phyloP scores from a whole-genome alignment of 169 alveolate species.

The Perkinsus olseni region DNA sequence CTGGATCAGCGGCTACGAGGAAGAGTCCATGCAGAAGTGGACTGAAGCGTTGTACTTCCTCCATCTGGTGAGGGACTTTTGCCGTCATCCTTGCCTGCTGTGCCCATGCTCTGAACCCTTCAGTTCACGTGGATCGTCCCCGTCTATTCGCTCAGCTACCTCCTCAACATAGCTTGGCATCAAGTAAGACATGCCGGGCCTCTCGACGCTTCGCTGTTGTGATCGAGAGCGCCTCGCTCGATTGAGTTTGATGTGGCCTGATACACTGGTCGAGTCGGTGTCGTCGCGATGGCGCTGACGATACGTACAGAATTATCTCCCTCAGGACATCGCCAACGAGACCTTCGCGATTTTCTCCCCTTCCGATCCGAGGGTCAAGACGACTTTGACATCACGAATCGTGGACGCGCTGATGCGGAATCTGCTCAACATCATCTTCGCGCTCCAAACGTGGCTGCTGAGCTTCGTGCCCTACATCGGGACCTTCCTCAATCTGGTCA shows the following conservation, averaged over 20 bases:
- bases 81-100: neutral
- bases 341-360: neutral
- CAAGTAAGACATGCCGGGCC: neutral
- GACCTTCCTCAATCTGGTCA: neutral
- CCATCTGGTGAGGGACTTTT: neutral
- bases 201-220: neutral
- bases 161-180: neutral
- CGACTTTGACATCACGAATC: neutral
- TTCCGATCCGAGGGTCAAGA: neutral
- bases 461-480: slow-evolving; percentile 8
- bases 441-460: neutral
- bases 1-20: neutral
- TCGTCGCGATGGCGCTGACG: neutral
- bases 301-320: neutral
- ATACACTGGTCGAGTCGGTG: too few species aligned
- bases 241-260: too few species aligned
- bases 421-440: slow-evolving; percentile 1
- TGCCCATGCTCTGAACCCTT: neutral
- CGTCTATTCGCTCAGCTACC: neutral
- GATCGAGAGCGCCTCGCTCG: neutral
- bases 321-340: slow-evolving; percentile 13
- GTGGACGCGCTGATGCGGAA: slow-evolving; percentile 5
- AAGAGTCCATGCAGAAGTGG: neutral
- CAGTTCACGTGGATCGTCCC: neutral
- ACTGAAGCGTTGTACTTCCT: neutral